Percentiles rank a stretch among this genome's conserved stretches.
These are phyloP conservation scores for Puccinia novopanici DNA, from an alignment of 1,284 basidiomycete genomes.

Conservation along the genomic window DNA sequence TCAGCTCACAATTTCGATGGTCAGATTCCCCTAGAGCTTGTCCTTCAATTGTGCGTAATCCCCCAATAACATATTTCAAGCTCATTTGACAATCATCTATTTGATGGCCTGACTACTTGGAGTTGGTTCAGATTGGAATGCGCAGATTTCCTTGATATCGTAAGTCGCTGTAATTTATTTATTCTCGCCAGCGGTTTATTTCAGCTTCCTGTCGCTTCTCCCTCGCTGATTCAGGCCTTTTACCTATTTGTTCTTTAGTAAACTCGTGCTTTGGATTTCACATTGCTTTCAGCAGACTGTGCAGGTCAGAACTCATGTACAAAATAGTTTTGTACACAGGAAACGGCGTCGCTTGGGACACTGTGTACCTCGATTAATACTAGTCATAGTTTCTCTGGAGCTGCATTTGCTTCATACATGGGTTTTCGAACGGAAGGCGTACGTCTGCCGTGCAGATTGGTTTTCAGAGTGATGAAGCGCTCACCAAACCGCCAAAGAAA, in stretches of 20 bases:
- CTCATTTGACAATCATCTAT: not conserved
- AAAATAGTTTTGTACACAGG: not conserved
- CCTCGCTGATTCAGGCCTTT: not conserved
- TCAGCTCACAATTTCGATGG: conserved; percentile 38
- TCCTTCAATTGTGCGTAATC: conserved; percentile 42
- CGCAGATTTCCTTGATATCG: conserved; percentile 45
- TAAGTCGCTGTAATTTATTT: not conserved
- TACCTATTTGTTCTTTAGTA: not conserved
- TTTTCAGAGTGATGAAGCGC: not conserved
- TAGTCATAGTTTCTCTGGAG: not conserved
- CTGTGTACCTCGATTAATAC: not conserved
- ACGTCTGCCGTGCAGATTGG: not conserved
- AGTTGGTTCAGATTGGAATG: conserved; percentile 30
- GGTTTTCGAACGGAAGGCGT: not conserved
- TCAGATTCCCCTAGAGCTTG: conserved; percentile 43
- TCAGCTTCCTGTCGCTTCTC: not conserved
- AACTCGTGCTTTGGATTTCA: not conserved
- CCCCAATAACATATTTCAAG: not conserved
- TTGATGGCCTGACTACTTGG: not conserved
- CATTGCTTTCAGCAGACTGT: not conserved
- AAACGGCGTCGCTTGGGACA: not conserved
- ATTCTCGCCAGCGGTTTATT: not conserved
- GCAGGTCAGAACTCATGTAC: not conserved
- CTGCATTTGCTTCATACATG: not conserved
- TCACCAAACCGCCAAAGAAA: not conserved